Conservation (phyloP, 306 rosid species). For the Leucaena leucocephala region DNA sequence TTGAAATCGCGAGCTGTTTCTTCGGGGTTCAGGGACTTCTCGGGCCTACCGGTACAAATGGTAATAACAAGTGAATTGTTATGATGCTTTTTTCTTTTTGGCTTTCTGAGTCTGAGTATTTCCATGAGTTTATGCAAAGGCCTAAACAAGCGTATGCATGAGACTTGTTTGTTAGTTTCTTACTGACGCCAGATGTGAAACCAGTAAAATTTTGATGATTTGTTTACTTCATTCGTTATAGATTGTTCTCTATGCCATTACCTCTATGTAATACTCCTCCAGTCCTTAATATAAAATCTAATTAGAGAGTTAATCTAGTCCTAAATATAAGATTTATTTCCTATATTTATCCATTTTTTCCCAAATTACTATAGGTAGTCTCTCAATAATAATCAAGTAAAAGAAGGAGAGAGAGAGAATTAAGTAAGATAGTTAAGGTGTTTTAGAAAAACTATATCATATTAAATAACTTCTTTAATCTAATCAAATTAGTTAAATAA, state of each 20-base stretch:
- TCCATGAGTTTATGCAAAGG: slow-evolving; percentile 26
- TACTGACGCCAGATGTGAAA: slow-evolving; percentile 9
- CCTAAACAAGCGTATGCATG: slow-evolving; percentile 11
- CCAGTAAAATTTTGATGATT: background rate
- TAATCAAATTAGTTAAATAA: too few species aligned
- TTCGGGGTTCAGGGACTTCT: slow-evolving; percentile 86
- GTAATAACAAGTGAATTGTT: slow-evolving; percentile 6
- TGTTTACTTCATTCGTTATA: slow-evolving; percentile 31
- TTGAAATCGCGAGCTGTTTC: slow-evolving; percentile 87
- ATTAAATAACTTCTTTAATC: too few species aligned
- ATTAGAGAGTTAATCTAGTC: too few species aligned
- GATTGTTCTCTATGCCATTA: slow-evolving; percentile 6
- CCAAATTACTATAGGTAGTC: too few species aligned
- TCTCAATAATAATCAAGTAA: too few species aligned
- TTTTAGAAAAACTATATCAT: too few species aligned
- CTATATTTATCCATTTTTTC: too few species aligned
- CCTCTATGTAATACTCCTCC: background rate
- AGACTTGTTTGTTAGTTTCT: slow-evolving; percentile 5
- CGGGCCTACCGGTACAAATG: slow-evolving; percentile 57
- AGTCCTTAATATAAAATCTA: too few species aligned
- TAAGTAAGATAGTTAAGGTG: too few species aligned
- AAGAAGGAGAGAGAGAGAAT: too few species aligned
- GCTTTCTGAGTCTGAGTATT: slow-evolving; percentile 6
- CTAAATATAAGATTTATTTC: too few species aligned
- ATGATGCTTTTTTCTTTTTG: slow-evolving; percentile 12